Evolutionary conservation across 345 rosid genomes (phyloP).

Genomic region (Dimocarpus longan): DNA sequence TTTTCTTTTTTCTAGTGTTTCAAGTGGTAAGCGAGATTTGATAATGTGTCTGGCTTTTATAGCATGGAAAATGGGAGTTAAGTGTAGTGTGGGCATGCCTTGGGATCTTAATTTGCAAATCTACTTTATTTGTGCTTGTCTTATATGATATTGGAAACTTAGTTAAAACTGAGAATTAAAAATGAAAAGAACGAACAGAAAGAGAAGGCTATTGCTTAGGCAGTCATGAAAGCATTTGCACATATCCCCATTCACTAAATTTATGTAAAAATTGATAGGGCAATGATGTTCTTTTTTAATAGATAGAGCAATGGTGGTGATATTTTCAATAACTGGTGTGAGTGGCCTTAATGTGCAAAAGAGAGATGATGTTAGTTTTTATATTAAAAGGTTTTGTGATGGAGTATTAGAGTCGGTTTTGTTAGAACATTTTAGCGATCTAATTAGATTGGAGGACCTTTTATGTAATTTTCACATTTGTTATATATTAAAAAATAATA

Average conservation of each 20-base stretch:
- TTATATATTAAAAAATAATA: no score
- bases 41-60: constrained; percentile 30
- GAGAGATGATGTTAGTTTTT: no score
- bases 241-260: neutral
- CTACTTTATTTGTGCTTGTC: constrained; percentile 30
- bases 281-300: no score
- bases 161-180: neutral
- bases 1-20: constrained; percentile 12
- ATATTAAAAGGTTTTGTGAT: no score
- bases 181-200: neutral
- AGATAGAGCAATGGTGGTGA: no score
- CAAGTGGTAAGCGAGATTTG: constrained; percentile 15
- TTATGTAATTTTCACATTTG: no score
- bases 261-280: no score
- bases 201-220: constrained; percentile 1
- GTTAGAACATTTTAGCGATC: no score
- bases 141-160: constrained; percentile 31
- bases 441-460: no score
- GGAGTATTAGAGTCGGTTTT: no score
- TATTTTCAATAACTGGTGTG: no score
- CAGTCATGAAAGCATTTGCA: neutral
- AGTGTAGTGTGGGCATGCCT: constrained; percentile 17
- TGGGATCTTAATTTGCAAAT: constrained; percentile 42
- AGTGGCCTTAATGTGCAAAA: no score
- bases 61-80: constrained; percentile 32